Conservation (phyloP, 2,329 filamentous ascomycete species). For the Fusarium cyanostomum region DNA sequence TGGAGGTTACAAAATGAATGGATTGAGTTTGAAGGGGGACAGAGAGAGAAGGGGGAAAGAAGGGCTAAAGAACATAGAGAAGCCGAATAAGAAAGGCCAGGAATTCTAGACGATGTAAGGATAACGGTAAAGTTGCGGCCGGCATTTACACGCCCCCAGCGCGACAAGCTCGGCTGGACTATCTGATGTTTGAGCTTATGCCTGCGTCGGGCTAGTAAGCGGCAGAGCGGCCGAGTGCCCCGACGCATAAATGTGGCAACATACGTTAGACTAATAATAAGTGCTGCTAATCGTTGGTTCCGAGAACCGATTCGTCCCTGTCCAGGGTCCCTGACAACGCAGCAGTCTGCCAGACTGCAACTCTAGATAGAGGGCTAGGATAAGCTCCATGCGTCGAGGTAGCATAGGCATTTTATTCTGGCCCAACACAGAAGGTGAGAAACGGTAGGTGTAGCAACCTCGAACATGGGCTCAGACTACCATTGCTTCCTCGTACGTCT, state of each 20-base stretch:
- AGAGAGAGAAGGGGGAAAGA: not conserved
- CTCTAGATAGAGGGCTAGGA: too few relatives aligned
- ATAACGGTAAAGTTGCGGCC: not conserved
- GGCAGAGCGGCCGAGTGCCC: not conserved
- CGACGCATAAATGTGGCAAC: not conserved
- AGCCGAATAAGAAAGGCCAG: not conserved
- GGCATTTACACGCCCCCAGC: not conserved
- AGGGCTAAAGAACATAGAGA: conserved; percentile 1
- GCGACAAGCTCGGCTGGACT: not conserved
- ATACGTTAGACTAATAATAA: too few relatives aligned
- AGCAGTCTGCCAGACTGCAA: too few relatives aligned
- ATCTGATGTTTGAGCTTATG: not conserved
- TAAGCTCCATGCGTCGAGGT: too few relatives aligned
- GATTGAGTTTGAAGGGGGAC: not conserved
- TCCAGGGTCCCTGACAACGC: too few relatives aligned
- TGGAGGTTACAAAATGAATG: not conserved
- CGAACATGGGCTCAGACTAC: too few relatives aligned
- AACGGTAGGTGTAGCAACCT: too few relatives aligned
- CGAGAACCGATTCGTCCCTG: too few relatives aligned
- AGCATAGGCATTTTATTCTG: too few relatives aligned
- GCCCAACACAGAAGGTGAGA: too few relatives aligned
- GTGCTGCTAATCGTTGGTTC: too few relatives aligned
- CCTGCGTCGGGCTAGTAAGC: not conserved
- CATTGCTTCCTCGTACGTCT: too few relatives aligned
- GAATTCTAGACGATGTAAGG: not conserved